Percentiles rank a stretch among this genome's conserved stretches.
phyloP scores from a whole-genome alignment of 192 early-diverging fungal genomes.

The Piromyces finnis region DNA sequence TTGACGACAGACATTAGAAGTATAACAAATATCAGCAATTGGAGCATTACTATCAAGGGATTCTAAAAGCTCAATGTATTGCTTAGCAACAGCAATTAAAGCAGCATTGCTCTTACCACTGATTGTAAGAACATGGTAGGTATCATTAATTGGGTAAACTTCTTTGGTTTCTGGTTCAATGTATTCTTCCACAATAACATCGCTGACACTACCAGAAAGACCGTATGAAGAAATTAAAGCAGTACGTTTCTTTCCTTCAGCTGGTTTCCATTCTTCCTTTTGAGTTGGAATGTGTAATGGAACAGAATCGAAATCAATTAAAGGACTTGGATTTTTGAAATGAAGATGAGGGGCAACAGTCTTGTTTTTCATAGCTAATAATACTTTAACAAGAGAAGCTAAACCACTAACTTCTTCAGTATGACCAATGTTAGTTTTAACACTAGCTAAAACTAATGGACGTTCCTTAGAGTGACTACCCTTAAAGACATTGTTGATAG shows the following conservation, averaged over 20 bases:
- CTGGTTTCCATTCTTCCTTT: conserved; percentile 1
- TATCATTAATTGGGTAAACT: not conserved
- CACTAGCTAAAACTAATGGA: conserved; percentile 1
- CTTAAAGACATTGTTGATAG: conserved; percentile 4
- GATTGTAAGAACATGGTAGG: conserved; percentile 3
- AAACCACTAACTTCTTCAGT: conserved; percentile 4
- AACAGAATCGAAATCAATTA: conserved; percentile 7
- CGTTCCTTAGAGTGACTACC: not conserved
- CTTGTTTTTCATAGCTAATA: conserved; percentile 7
- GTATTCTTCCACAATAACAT: conserved; percentile 8
- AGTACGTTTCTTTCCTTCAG: conserved; percentile 5
- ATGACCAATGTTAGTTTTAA: conserved; percentile 13
- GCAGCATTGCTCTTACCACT: not conserved
- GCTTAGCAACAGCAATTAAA: not conserved
- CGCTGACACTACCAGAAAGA: conserved; percentile 11
- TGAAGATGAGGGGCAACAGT: conserved; percentile 6
- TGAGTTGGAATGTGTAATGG: conserved; percentile 9
- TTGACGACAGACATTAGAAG: not conserved
- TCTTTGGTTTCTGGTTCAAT: not conserved
- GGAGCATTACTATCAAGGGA: not conserved
- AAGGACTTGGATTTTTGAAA: conserved; percentile 8
- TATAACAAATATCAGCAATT: not conserved
- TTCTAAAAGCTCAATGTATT: not conserved
- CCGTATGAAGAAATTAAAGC: conserved; percentile 9
- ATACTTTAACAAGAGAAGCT: conserved; percentile 8